These are phyloP conservation scores for Incumbomyces delicatus DNA, from an alignment of 2,329 filamentous ascomycete genomes.

Conservation along the genomic window DNA sequence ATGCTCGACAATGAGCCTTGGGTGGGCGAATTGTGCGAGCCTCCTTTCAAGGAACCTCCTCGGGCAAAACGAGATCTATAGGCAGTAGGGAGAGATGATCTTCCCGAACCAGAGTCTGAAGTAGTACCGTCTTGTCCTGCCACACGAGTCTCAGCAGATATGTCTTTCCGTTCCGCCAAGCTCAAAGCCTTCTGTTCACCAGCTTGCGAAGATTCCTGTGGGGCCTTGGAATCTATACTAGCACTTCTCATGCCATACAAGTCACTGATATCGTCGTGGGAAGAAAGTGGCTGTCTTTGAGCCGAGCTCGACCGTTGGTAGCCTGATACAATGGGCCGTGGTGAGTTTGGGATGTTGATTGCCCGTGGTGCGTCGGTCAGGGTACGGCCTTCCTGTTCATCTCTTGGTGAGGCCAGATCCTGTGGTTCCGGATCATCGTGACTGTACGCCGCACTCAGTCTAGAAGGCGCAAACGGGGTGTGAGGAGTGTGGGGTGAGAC, in stretches of 20 bases:
- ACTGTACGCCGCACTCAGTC: slow-evolving; percentile 72
- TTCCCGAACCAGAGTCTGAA: slow-evolving; percentile 16
- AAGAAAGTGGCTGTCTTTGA: slow-evolving; percentile 25
- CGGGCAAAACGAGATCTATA: slow-evolving; percentile 11
- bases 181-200: neutral
- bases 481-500: slow-evolving; percentile 85
- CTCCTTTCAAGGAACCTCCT: slow-evolving; percentile 10
- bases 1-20: slow-evolving; percentile 18
- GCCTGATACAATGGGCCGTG: slow-evolving; percentile 30
- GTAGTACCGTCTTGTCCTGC: slow-evolving; percentile 12
- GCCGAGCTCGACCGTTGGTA: slow-evolving; percentile 39
- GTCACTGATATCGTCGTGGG: slow-evolving; percentile 34
- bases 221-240: slow-evolving; percentile 30
- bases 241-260: slow-evolving; percentile 38
- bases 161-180: slow-evolving; percentile 9
- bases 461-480: slow-evolving; percentile 83
- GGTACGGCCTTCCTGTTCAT: slow-evolving; percentile 21
- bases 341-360: slow-evolving; percentile 41
- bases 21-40: slow-evolving; percentile 9
- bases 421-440: slow-evolving; percentile 26
- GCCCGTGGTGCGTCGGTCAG: slow-evolving; percentile 27
- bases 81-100: slow-evolving; percentile 12
- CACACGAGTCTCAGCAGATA: slow-evolving; percentile 9
- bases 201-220: neutral
- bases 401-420: slow-evolving; percentile 13